phyloP scores from a whole-genome alignment of 768 basidiomycete genomes.

The Phlebiopsis gigantea region DNA sequence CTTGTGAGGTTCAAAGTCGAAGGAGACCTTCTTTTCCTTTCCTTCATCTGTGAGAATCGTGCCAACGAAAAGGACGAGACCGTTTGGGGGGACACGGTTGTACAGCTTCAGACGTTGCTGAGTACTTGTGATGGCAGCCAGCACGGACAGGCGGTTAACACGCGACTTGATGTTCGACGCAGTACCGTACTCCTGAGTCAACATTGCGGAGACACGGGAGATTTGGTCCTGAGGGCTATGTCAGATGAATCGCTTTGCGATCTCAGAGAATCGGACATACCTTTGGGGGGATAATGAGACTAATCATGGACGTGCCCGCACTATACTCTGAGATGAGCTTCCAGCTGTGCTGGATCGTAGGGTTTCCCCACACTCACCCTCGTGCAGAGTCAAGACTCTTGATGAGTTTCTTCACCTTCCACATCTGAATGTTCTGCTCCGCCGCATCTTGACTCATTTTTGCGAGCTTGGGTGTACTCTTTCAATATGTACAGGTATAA shows the following conservation, averaged over 20 bases:
- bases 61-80: conserved; percentile 95
- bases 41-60: conserved; percentile 98
- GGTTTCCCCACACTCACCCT: conserved; percentile 45
- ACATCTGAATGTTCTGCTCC: conserved; percentile 96
- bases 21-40: conserved; percentile 98
- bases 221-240: conserved; percentile 69
- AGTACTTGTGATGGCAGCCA: conserved; percentile 97
- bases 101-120: conserved; percentile 97
- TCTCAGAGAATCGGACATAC: conserved; percentile 31
- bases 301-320: conserved; percentile 98
- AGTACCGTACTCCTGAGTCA: conserved; percentile 97
- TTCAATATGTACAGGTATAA: conserved; percentile 3
- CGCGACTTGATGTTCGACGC: conserved; percentile 99
- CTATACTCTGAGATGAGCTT: conserved; percentile 31
- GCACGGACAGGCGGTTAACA: conserved; percentile 94
- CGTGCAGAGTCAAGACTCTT: conserved; percentile 93
- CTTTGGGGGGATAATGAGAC: conserved; percentile 94
- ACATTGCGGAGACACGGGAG: conserved; percentile 89
- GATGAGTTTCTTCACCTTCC: conserved; percentile 99
- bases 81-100: conserved; percentile 93
- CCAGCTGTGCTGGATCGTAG: not conserved
- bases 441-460: conserved; percentile 80
- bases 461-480: conserved; percentile 15
- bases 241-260: conserved; percentile 15
- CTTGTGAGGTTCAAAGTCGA: conserved; percentile 98